Evolutionary conservation across 1,284 basidiomycete genomes (phyloP).

Genomic region (Pseudozyma hubeiensis): DNA sequence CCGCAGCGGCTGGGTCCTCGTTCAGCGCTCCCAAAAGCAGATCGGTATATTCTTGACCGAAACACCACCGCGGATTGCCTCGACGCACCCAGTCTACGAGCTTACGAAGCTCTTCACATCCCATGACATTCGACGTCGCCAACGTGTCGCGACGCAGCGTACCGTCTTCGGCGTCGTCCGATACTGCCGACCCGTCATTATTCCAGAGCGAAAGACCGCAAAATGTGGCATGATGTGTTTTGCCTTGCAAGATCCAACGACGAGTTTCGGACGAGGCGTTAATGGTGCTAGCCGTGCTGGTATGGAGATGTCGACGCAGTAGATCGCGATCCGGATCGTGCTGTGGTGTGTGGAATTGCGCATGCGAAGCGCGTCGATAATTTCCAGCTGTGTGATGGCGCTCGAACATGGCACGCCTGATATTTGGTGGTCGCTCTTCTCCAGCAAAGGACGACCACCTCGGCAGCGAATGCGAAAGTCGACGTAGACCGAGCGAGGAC

Average conservation of each 20-base stretch:
- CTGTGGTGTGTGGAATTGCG: slow-evolving; percentile 1
- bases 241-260: slow-evolving; percentile 39
- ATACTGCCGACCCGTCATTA: background rate
- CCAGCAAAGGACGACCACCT: slow-evolving; percentile 38
- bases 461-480: slow-evolving; percentile 12
- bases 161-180: background rate
- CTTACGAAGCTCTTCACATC: slow-evolving; percentile 12
- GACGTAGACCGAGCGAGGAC: background rate
- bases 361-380: slow-evolving; percentile 16
- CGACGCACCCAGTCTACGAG: slow-evolving; percentile 22
- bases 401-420: slow-evolving; percentile 9
- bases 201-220: slow-evolving; percentile 29
- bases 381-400: background rate
- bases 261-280: slow-evolving; percentile 24
- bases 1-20: background rate
- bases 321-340: slow-evolving; percentile 14
- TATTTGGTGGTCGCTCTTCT: slow-evolving; percentile 12
- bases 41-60: slow-evolving; percentile 25
- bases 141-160: background rate
- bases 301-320: slow-evolving; percentile 14
- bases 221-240: slow-evolving; percentile 19
- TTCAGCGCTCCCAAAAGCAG: slow-evolving; percentile 24
- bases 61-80: slow-evolving; percentile 32
- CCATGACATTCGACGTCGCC: slow-evolving; percentile 3
- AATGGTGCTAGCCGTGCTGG: background rate